Evolutionary conservation across 2,329 filamentous ascomycete genomes (phyloP).

Genomic region (Aspergillus tanneri): DNA sequence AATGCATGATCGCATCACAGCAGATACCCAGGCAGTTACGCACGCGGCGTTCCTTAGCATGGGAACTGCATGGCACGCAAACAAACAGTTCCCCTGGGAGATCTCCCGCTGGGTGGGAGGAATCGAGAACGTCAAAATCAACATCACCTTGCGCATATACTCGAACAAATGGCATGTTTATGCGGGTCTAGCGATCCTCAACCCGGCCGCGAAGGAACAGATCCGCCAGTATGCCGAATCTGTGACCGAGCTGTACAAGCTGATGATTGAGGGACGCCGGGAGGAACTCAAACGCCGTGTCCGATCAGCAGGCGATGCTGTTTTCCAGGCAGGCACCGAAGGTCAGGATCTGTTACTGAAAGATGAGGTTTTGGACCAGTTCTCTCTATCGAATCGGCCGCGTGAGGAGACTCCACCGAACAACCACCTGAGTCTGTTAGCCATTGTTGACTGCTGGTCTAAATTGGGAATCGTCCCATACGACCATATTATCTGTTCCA

Average conservation of each 20-base stretch:
- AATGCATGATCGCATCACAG: constrained; percentile 94
- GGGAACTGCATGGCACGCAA: constrained; percentile 96
- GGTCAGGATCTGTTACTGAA: constrained; percentile 67
- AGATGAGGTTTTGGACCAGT: constrained; percentile 82
- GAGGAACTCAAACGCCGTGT: constrained; percentile 73
- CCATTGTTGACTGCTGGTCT: constrained; percentile 99
- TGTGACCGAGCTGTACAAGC: constrained; percentile 91
- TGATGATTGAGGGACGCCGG: constrained; percentile 85
- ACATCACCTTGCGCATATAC: constrained; percentile 95
- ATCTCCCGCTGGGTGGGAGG: constrained; percentile 92
- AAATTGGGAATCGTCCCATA: constrained; percentile 91
- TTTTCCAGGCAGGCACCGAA: constrained; percentile 57
- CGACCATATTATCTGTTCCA: constrained; percentile 99
- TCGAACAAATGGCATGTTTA: constrained; percentile 99
- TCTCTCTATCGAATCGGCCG: constrained; percentile 72
- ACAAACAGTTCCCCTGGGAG: constrained; percentile 96
- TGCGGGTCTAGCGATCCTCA: constrained; percentile 92
- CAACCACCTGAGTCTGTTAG: constrained; percentile 88
- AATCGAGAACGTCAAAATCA: constrained; percentile 99
- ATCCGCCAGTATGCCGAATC: constrained; percentile 91
- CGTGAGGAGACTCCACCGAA: constrained; percentile 70
- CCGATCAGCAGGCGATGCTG: constrained; percentile 72
- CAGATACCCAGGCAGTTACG: constrained; percentile 96
- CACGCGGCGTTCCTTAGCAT: constrained; percentile 96
- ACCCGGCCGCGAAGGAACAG: constrained; percentile 86